Percentiles rank a stretch among this genome's conserved stretches.
phyloP scores from a whole-genome alignment of 805 yeast genomes.

The Myxozyma vanderwaltii region DNA sequence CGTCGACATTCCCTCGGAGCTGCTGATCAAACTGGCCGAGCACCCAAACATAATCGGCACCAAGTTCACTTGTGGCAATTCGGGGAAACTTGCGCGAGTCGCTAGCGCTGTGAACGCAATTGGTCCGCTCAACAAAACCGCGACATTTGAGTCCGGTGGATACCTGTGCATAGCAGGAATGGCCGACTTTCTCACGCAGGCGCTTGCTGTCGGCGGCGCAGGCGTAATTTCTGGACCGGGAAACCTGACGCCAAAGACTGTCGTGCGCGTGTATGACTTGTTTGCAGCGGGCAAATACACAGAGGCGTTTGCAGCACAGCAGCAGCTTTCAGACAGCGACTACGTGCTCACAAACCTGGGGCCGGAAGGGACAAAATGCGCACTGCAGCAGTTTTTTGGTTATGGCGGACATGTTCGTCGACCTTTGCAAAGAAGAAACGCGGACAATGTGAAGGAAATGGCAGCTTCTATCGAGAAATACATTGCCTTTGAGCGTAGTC shows the following conservation, averaged over 20 bases:
- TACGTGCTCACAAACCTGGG: constrained; percentile 37
- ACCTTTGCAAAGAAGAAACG: constrained; percentile 20
- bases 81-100: constrained; percentile 51
- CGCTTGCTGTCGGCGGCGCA: constrained; percentile 50
- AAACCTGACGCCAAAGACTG: constrained; percentile 56
- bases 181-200: constrained; percentile 55
- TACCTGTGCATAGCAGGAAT: constrained; percentile 55
- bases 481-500: constrained; percentile 13
- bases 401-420: constrained; percentile 33
- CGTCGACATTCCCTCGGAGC: constrained; percentile 46
- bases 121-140: constrained; percentile 49
- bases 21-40: constrained; percentile 44
- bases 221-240: constrained; percentile 58
- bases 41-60: constrained; percentile 54
- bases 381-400: constrained; percentile 25
- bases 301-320: constrained; percentile 51
- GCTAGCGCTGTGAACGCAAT: constrained; percentile 20
- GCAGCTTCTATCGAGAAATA: constrained; percentile 6
- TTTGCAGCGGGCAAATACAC: constrained; percentile 47
- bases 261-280: constrained; percentile 44
- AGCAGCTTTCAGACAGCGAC: constrained; percentile 50
- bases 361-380: constrained; percentile 36
- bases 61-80: constrained; percentile 48
- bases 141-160: constrained; percentile 37
- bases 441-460: not conserved